phyloP scores from a whole-genome alignment of 371 early-diverging fungal species.

The Entomophthora muscae region DNA sequence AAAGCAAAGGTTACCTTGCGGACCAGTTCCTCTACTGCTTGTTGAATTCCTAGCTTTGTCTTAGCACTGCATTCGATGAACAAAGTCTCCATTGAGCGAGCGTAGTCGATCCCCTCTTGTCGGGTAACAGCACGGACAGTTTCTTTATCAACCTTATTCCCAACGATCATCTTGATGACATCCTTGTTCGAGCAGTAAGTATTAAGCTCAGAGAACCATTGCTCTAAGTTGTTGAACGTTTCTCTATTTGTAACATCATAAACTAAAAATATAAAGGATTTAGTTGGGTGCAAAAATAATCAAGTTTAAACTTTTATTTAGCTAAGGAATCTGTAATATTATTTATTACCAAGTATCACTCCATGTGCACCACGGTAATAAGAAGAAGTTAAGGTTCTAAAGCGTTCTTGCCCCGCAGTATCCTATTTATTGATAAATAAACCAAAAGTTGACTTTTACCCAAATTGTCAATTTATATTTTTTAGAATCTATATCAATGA shows the following conservation, averaged over 20 bases:
- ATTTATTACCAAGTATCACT: constrained; percentile 76
- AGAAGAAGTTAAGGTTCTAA: constrained; percentile 96
- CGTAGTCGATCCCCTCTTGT: constrained; percentile 79
- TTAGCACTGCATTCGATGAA: constrained; percentile 94
- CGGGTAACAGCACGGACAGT: constrained; percentile 58
- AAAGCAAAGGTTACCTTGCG: constrained; percentile 42
- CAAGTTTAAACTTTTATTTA: too few relatives aligned
- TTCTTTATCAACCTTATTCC: constrained; percentile 93
- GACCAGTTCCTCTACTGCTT: constrained; percentile 80
- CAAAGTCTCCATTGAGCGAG: constrained; percentile 64
- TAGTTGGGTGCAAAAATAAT: too few relatives aligned
- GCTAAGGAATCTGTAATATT: too few relatives aligned
- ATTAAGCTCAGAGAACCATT: constrained; percentile 88
- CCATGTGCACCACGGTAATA: constrained; percentile 99
- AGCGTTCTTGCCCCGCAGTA: constrained; percentile 99
- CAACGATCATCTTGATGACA: constrained; percentile 91
- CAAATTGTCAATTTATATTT: constrained; percentile 96
- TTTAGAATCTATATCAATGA: constrained; percentile 72
- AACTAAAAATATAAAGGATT: too few relatives aligned
- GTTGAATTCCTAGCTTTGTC: constrained; percentile 67
- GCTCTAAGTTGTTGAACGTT: constrained; percentile 78
- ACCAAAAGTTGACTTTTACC: constrained; percentile 25
- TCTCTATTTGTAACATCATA: constrained; percentile 91
- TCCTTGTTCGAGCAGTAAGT: constrained; percentile 70
- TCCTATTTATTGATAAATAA: constrained; percentile 50